Conservation (phyloP, 2,329 filamentous ascomycete species). For the Botryotinia globosa region DNA sequence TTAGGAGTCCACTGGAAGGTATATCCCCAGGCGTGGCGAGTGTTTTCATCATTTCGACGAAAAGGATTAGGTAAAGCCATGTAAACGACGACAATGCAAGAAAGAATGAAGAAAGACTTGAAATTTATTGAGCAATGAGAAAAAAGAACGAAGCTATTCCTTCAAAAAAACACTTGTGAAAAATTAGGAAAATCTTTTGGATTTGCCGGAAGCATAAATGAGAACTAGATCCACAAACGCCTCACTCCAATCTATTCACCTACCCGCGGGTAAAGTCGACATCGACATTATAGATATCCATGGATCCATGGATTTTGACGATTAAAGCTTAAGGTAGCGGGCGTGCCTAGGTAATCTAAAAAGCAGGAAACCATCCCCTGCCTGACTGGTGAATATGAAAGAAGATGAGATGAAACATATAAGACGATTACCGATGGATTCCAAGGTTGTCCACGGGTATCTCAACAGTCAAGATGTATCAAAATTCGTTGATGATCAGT, state of each 20-base stretch:
- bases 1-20: constrained; percentile 66
- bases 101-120: neutral
- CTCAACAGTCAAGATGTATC: neutral
- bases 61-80: constrained; percentile 27
- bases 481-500: neutral
- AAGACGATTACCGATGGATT: neutral
- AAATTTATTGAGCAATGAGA: neutral
- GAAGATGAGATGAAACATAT: neutral
- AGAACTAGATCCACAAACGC: neutral
- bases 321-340: neutral
- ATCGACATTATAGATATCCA: neutral
- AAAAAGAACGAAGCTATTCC: neutral
- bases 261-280: neutral
- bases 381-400: neutral
- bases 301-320: no score
- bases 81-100: neutral
- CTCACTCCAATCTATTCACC: neutral
- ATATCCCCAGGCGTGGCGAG: constrained; percentile 54
- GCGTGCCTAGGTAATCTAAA: neutral
- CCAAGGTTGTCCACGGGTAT: no score
- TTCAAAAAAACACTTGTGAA: neutral
- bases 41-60: constrained; percentile 29
- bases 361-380: neutral
- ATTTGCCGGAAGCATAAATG: neutral
- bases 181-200: neutral